These are phyloP conservation scores for Sordariomycetes sp. DNA, from an alignment of 2,329 filamentous ascomycete genomes.

Conservation along the genomic window DNA sequence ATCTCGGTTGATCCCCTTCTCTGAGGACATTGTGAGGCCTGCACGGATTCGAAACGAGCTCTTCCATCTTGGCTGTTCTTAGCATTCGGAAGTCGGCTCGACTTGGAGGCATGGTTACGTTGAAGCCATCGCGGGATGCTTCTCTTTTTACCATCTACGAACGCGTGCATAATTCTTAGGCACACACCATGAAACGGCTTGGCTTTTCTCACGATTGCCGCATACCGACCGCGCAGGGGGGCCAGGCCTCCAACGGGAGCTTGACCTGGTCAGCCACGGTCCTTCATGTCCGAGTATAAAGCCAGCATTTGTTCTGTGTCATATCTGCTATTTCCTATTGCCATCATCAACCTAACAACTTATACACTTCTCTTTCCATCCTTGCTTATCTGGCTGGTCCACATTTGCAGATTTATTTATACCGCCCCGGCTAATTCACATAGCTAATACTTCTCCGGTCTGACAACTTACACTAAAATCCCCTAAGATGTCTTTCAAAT, in stretches of 20 bases:
- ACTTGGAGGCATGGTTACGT: background rate
- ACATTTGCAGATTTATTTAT: background rate
- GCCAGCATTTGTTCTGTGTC: background rate
- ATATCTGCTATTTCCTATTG: background rate
- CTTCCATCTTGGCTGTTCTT: no score
- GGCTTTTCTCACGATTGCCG: background rate
- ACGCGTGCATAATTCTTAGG: background rate
- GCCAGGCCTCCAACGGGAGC: background rate
- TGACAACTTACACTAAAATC: background rate
- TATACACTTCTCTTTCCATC: background rate
- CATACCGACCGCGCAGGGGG: background rate
- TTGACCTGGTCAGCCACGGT: background rate
- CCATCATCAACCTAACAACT: background rate
- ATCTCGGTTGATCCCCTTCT: no score
- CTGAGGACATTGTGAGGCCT: no score
- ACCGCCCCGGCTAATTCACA: background rate
- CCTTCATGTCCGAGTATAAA: background rate
- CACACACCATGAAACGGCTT: background rate
- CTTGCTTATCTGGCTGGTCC: conserved; percentile 2
- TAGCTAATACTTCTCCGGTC: background rate
- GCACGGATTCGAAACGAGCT: no score
- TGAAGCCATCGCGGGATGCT: background rate
- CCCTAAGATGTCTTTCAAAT: conserved; percentile 17
- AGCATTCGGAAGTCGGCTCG: no score
- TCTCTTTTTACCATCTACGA: background rate